A percentile compares a stretch with the other conserved stretches of the same genome.
Evolutionary conservation across 2,329 filamentous ascomycete genomes (phyloP).

Genomic region (Aspergillus glaucus): DNA sequence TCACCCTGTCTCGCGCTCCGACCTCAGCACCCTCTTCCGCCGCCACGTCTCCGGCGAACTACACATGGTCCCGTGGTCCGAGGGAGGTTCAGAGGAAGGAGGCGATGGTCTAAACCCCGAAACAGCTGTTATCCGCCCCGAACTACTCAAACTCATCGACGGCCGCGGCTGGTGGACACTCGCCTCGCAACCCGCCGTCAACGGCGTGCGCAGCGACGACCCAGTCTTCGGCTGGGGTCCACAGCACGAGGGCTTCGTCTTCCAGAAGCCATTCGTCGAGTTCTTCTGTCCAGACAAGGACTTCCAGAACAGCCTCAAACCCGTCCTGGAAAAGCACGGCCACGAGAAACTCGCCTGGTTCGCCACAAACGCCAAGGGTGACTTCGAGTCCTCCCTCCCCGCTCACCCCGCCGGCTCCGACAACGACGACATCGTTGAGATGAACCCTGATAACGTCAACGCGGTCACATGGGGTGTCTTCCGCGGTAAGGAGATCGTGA

Average conservation of each 20-base stretch:
- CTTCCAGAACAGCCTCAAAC: slow-evolving; percentile 59
- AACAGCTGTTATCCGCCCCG: slow-evolving; percentile 69
- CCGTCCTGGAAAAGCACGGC: slow-evolving; percentile 54
- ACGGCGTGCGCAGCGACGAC: slow-evolving; percentile 71
- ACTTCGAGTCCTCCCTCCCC: slow-evolving; percentile 60
- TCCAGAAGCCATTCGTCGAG: slow-evolving; percentile 97
- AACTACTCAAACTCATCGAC: slow-evolving; percentile 68
- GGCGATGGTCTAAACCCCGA: slow-evolving; percentile 55
- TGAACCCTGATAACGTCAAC: slow-evolving; percentile 60
- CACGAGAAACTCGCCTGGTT: slow-evolving; percentile 76
- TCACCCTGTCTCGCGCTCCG: slow-evolving; percentile 59
- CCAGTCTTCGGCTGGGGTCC: slow-evolving; percentile 90
- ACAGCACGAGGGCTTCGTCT: slow-evolving; percentile 77
- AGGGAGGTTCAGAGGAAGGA: slow-evolving; percentile 58
- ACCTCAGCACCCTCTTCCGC: slow-evolving; percentile 76
- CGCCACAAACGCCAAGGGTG: slow-evolving; percentile 70
- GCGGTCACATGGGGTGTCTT: slow-evolving; percentile 97
- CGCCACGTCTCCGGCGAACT: slow-evolving; percentile 75
- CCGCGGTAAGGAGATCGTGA: slow-evolving; percentile 90
- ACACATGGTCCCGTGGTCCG: slow-evolving; percentile 83
- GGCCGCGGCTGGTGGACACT: slow-evolving; percentile 90
- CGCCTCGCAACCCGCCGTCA: slow-evolving; percentile 89
- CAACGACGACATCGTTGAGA: slow-evolving; percentile 27
- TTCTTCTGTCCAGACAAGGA: slow-evolving; percentile 76
- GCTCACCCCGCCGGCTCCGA: slow-evolving; percentile 21